These are phyloP conservation scores for Dothideomycetes sp. DNA, from an alignment of 2,329 filamentous ascomycete species.

Conservation along the genomic window DNA sequence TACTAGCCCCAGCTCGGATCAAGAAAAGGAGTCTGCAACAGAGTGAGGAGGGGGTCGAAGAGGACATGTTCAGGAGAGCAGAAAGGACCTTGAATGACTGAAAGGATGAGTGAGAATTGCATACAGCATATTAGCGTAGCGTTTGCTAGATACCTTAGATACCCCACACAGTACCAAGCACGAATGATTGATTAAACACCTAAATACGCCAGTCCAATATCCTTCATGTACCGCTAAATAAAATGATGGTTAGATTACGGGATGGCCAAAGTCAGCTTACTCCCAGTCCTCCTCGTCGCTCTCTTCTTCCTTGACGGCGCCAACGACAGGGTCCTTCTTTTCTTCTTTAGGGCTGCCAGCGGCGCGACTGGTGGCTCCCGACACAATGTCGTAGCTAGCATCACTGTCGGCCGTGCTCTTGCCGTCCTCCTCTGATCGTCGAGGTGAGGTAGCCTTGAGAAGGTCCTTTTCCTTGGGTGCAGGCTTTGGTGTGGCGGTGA, in stretches of 20 bases:
- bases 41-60: too few species aligned
- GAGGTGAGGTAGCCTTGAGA: constrained; percentile 53
- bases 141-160: constrained; percentile 1
- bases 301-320: constrained; percentile 15
- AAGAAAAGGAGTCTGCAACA: background rate
- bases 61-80: background rate
- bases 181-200: too few species aligned
- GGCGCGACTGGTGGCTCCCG: constrained; percentile 63
- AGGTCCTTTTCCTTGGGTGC: constrained; percentile 16
- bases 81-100: background rate
- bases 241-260: too few species aligned
- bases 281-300: constrained; percentile 28
- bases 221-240: too few species aligned
- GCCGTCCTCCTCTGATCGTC: constrained; percentile 60
- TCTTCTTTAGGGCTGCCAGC: constrained; percentile 53
- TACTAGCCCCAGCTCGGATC: constrained; percentile 2
- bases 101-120: background rate
- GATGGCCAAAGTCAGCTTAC: too few species aligned
- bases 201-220: too few species aligned
- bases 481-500: constrained; percentile 9
- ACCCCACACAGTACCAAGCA: background rate
- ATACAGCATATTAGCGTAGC: background rate
- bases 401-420: constrained; percentile 89
- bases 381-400: constrained; percentile 87
- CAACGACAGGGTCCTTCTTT: constrained; percentile 23